Percentiles rank a stretch among this genome's conserved stretches.
phyloP scores from a whole-genome alignment of 1,284 basidiomycete genomes.

The Tremellales sp. region DNA sequence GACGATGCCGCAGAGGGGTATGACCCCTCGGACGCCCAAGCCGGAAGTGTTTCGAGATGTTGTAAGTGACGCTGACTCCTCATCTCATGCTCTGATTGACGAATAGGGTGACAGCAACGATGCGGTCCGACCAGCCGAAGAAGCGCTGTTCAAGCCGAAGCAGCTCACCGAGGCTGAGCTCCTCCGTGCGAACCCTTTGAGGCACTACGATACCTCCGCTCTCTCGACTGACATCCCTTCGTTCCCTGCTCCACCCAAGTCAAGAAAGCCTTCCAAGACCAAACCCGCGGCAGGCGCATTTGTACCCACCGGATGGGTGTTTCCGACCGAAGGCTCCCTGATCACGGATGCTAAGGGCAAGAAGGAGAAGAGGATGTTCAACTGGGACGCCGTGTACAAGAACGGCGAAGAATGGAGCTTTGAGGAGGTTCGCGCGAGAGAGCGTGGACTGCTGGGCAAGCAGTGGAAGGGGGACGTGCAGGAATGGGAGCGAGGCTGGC shows the following conservation, averaged over 20 bases:
- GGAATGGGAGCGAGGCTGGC: conserved; percentile 45
- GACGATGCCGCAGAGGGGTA: conserved; percentile 46
- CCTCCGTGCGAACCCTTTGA: conserved; percentile 58
- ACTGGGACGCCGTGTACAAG: conserved; percentile 46
- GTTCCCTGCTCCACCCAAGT: conserved; percentile 29
- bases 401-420: conserved; percentile 49
- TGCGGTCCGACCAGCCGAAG: conserved; percentile 32
- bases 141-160: conserved; percentile 40
- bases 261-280: conserved; percentile 23
- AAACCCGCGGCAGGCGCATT: conserved; percentile 12
- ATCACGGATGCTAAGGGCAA: conserved; percentile 38
- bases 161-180: conserved; percentile 49
- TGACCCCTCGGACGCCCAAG: conserved; percentile 49
- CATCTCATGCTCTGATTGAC: background rate
- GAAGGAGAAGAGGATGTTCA: conserved; percentile 45
- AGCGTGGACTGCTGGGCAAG: conserved; percentile 41
- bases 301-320: conserved; percentile 33
- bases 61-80: conserved; percentile 26
- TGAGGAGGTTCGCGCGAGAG: conserved; percentile 47
- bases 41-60: conserved; percentile 54
- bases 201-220: conserved; percentile 47
- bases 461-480: conserved; percentile 38
- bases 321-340: conserved; percentile 42
- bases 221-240: conserved; percentile 25
- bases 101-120: conserved; percentile 11